Evolutionary conservation across 2,329 filamentous ascomycete genomes (phyloP), one percentile per base, ranked within the genome.

Genomic region (Acephala macrosclerotiorum): DNA sequence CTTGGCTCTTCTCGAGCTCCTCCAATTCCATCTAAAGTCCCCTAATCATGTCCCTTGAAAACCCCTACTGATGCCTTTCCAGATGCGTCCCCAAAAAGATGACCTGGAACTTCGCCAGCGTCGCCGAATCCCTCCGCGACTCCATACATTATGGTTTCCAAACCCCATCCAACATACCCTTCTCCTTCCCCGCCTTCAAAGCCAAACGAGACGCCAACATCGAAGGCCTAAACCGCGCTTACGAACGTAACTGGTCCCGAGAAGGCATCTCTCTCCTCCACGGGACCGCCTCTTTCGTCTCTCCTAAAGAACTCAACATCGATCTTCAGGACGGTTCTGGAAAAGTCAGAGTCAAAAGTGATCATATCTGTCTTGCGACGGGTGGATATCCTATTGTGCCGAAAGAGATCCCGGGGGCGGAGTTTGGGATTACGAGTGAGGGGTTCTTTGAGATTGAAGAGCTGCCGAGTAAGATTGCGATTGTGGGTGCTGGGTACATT

Each of bases 11-110:
- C 9, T 33, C 29, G 9, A 33, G 29, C 29, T 9, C 9, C 29
- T 9, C 29, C 9, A 33, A 9, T 33, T 33, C 29, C 9, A 33
- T 4, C 29, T 5, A 33, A 33, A 33, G 16, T 42, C 6, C n/a
- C 16, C 6, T 3, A 6, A n/a, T n/a, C n/a, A n/a, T n/a, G 16
- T 42, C 6, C n/a, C 16, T 18, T 3, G 16, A n/a, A 16, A 16
- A 42, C n/a, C n/a, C n/a, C 6, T 53, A 26, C 20, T 29, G 26
- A 53, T 3, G 26, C 47, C 47, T 53, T 20, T 3, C 18, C 35
- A 83, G 83, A 63, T 85, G 82, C 68, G 80, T 84, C 7, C 83
- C 83, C 33, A 84, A 84, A 74, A 84, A 84, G 68, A 83, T 84
- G 77, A 83, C 82, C 55, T 84, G 80, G 81, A 83, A 84, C 72